Evolutionary conservation across 208 protist genomes (phyloP), one percentile per base, ranked within the genome.

Genomic region (Acanthamoeba healyi): DNA sequence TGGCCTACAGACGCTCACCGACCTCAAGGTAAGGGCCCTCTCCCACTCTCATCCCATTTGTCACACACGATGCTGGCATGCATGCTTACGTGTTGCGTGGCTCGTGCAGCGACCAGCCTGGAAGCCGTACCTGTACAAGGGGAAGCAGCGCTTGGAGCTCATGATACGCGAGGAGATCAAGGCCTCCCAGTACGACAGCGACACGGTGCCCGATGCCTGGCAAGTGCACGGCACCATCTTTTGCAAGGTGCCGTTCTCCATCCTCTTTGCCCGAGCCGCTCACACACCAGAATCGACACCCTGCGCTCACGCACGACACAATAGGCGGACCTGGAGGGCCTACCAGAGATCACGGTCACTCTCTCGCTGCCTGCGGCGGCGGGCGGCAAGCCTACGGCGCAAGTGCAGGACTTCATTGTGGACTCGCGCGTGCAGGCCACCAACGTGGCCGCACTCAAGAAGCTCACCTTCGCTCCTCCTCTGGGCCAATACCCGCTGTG

Each of bases 41-140:
- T 44, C 38, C n/a, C n/a, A n/a, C n/a, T n/a, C n/a, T n/a, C n/a
- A n/a, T n/a, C n/a, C n/a, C n/a, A n/a, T n/a, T n/a, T n/a, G n/a
- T n/a, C n/a, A n/a, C n/a, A 86, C 77, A 86, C 24, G 36, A 32
- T 51, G 46, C 4, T 15, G 4, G 10, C 14, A 19, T 51, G 46
- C 17, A 61, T 40, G 29, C 44, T 87, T 26, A 54, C 34, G 1
- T 10, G 46, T 63, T 6, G 56, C 15, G 15, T 22, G 5, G 58
- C 24, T 17, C 15, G 17, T 87, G 19, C 19, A 87, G 86, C 56
- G 88, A 7, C 88, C 88, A n/a, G 88, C 88, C 19, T 93, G 88
- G 88, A 93, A 93, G 46, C 88, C 88, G 3, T 93, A 93, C 46
- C 38, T 93, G 26, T 81, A 93, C 88, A 74, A 63, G 14, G 88